phyloP scores from a whole-genome alignment of 108 stramenopile species.

The Cyclotella atomus region DNA sequence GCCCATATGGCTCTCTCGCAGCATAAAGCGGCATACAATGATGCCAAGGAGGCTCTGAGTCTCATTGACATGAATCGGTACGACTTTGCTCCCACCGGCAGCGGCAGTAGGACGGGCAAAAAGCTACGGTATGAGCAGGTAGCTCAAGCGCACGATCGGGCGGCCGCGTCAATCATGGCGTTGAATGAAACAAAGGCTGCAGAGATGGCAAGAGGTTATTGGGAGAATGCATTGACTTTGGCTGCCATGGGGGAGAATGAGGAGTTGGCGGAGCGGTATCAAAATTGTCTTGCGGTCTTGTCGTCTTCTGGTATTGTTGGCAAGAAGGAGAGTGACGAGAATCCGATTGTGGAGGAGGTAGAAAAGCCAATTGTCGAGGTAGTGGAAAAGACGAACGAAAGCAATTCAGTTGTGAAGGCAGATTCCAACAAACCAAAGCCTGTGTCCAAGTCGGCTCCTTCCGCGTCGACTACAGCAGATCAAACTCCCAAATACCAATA shows the following conservation, averaged over 20 bases:
- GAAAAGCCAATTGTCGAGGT: neutral
- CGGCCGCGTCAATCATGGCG: slow-evolving; percentile 7
- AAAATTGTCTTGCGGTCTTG: slow-evolving; percentile 8
- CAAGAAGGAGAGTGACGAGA: neutral
- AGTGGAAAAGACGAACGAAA: neutral
- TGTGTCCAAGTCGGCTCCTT: slow-evolving; percentile 10
- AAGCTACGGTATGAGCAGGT: slow-evolving; percentile 30
- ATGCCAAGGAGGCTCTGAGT: slow-evolving; percentile 64
- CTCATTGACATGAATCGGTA: slow-evolving; percentile 14
- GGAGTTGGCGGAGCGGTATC: slow-evolving; percentile 23
- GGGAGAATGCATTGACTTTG: slow-evolving; percentile 31
- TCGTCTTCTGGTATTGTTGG: neutral
- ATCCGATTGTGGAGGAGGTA: neutral
- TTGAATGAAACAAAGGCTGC: neutral
- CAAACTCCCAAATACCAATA: slow-evolving; percentile 91
- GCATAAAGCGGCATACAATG: slow-evolving; percentile 70
- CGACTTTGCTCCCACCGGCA: slow-evolving; percentile 36
- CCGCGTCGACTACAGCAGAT: slow-evolving; percentile 1
- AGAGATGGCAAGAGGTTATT: slow-evolving; percentile 5
- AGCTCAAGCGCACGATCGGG: slow-evolving; percentile 26
- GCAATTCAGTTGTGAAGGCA: neutral
- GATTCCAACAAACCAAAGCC: too few relatives aligned
- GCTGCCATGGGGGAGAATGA: slow-evolving; percentile 12
- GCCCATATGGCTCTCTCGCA: slow-evolving; percentile 69
- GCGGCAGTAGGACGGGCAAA: neutral